These are phyloP conservation scores for Neostapfia colusana DNA, from an alignment of 176 grass and related monocot species.

Conservation along the genomic window DNA sequence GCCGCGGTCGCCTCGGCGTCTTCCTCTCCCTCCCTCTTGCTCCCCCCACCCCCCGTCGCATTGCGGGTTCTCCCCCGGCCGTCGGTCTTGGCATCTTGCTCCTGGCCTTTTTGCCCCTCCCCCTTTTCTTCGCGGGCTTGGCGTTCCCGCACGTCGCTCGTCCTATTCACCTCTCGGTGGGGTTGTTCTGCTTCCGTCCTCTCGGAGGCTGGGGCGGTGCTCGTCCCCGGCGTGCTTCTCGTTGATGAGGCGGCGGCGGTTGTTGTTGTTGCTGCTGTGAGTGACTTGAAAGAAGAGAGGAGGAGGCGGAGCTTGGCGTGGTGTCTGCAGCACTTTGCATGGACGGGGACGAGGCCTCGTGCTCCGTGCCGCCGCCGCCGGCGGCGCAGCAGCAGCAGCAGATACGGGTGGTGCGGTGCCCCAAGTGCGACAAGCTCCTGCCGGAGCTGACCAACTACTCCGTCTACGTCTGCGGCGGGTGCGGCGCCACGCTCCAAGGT, in stretches of 20 bases:
- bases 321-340: constrained; percentile 14
- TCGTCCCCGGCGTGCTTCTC: too few species aligned
- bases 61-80: not conserved
- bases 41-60: not conserved
- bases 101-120: not conserved
- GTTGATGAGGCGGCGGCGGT: not conserved
- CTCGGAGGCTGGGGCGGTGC: too few species aligned
- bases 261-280: not conserved
- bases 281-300: not conserved
- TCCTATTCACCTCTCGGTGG: not conserved
- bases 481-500: constrained; percentile 83
- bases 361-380: not conserved
- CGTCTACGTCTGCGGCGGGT: constrained; percentile 84
- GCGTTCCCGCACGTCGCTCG: too few species aligned
- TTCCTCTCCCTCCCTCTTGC: constrained; percentile 9
- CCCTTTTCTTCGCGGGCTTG: not conserved
- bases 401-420: constrained; percentile 86
- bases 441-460: constrained; percentile 90
- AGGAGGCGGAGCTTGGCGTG: too few species aligned
- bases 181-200: not conserved
- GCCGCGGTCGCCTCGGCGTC: constrained; percentile 17
- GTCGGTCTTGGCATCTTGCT: not conserved
- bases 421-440: constrained; percentile 93
- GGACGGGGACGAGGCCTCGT: constrained; percentile 42
- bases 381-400: constrained; percentile 18